These are phyloP conservation scores for Tuber borchii DNA, from an alignment of 495 filamentous ascomycete species.

Conservation along the genomic window DNA sequence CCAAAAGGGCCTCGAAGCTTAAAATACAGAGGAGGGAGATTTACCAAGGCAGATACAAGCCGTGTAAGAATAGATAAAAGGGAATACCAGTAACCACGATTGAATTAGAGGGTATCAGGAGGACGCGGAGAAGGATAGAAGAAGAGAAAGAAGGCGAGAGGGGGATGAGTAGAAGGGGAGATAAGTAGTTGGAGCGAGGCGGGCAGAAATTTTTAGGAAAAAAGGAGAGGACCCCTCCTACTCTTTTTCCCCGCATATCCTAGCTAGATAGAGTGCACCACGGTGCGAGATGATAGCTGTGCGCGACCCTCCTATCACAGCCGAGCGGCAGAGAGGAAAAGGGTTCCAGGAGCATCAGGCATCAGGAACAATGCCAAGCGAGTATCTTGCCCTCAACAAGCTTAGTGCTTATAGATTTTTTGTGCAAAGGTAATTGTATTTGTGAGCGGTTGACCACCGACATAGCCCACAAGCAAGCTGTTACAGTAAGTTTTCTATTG, in stretches of 20 bases:
- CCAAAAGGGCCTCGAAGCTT: neutral
- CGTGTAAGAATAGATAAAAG: neutral
- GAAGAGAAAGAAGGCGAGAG: neutral
- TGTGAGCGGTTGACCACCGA: neutral
- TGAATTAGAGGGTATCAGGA: neutral
- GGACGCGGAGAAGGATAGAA: neutral
- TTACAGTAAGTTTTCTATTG: neutral
- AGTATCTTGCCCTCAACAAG: neutral
- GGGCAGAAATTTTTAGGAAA: neutral
- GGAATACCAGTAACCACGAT: neutral
- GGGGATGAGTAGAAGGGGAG: neutral
- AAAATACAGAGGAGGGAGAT: neutral
- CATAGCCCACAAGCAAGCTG: neutral
- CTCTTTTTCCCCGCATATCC: neutral
- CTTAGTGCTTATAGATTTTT: neutral
- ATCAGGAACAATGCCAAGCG: neutral
- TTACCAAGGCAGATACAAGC: neutral
- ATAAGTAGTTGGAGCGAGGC: neutral
- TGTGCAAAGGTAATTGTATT: neutral
- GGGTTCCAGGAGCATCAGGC: neutral
- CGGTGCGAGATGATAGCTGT: neutral
- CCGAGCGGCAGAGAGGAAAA: neutral
- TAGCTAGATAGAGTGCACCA: neutral
- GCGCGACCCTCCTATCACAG: neutral
- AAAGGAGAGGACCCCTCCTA: conserved; percentile 2